Evolutionary conservation across 176 grass and related monocot species (phyloP), one percentile per base, ranked within the genome.

Genomic region (Pontederia paniculata): DNA sequence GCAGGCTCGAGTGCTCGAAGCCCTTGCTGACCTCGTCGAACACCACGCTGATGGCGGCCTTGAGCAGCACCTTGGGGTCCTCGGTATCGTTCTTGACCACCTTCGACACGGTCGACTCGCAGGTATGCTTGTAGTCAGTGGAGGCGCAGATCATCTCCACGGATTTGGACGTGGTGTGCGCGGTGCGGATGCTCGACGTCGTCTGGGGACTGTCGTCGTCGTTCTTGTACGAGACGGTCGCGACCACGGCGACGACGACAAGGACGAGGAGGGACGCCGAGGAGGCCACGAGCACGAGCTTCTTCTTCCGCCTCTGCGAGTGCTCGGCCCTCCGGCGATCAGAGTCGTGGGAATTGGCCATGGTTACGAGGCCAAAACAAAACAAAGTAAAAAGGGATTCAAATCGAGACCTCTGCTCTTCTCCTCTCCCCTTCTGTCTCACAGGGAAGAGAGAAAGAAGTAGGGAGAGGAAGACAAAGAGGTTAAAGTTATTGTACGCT

Each of bases 101-200:
- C 28, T 63, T 17, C 20, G 69, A 68, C 63, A 97, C 62, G 45
- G 78, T 97, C 15, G 73, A 73, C 58, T 57, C 48, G 71, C 91
- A 97, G n/a, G 77, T 70, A 2, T 37, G 71, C 7, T 45, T 63
- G 86, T 78, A 97, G 74, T 97, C 91, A 0, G 91, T 81, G 16
- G 86, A 70, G 23, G 83, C 23, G 74, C 91, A 97, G 50, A 97
- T 74, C 44, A 84, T 76, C 60, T 89, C 67, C 10, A 97, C 86
- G 17, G 80, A 81, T 60, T 84, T 88, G 49, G 23, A 63, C 52
- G 74, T 74, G 11, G 83, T 73, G 13, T n/a, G 58, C 79, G 89
- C 83, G 17, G 21, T 9, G 8, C 67, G 60, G 42, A 63, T 42
- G 19, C 58, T 49, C 9, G 58, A 10, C 25, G 14, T 53, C 5